A percentile compares a stretch with the other conserved stretches of the same genome.
Conservation (phyloP, 768 basidiomycete genomes). For the Phaeotremella fagi region DNA sequence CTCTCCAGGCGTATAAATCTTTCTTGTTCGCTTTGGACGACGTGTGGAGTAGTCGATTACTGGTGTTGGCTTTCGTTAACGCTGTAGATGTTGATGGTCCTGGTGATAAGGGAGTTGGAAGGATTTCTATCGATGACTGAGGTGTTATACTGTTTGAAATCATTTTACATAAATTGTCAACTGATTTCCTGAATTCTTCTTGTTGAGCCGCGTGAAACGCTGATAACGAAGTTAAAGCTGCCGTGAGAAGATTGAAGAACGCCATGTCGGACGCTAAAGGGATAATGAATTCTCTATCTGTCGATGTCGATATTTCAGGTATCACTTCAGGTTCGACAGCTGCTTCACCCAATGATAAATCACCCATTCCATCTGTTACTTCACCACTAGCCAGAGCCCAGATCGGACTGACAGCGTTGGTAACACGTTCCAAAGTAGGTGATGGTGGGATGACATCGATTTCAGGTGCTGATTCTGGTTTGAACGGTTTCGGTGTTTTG, state of each 20-base stretch:
- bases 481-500: conserved; percentile 5
- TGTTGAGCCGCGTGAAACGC: conserved; percentile 54
- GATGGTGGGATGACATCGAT: conserved; percentile 29
- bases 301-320: conserved; percentile 24
- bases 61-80: not conserved
- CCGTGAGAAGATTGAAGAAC: conserved; percentile 70
- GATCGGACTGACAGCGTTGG: conserved; percentile 37
- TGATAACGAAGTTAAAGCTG: conserved; percentile 55
- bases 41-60: conserved; percentile 31
- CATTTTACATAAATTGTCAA: conserved; percentile 51
- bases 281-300: conserved; percentile 62
- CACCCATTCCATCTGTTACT: conserved; percentile 19
- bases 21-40: conserved; percentile 46
- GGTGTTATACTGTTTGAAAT: conserved; percentile 46
- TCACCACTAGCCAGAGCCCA: conserved; percentile 40
- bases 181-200: conserved; percentile 53
- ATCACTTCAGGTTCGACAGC: conserved; percentile 1
- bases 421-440: conserved; percentile 28
- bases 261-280: conserved; percentile 72
- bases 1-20: conserved; percentile 83
- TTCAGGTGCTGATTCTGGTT: not conserved
- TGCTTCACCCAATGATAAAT: conserved; percentile 24
- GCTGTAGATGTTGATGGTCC: conserved; percentile 4
- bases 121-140: conserved; percentile 5
- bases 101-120: conserved; percentile 19